A percentile compares a stretch with the other conserved stretches of the same genome.
These are phyloP conservation scores for Articulospora tetracladia DNA, from an alignment of 495 filamentous ascomycete genomes.

Conservation along the genomic window DNA sequence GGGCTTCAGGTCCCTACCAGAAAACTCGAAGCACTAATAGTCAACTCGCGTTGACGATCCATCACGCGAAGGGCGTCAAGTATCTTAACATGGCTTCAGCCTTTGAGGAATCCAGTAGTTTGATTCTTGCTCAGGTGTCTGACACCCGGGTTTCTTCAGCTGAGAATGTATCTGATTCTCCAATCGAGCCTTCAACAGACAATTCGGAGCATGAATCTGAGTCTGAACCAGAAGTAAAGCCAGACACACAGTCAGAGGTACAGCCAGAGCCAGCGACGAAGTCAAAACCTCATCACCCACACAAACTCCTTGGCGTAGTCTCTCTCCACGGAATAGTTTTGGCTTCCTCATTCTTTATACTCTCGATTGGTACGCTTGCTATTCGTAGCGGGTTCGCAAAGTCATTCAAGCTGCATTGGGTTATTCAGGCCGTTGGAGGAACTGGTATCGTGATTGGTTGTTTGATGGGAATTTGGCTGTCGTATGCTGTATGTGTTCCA, in stretches of 20 bases:
- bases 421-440: slow-evolving; percentile 3
- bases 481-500: neutral
- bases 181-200: neutral
- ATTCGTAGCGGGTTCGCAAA: slow-evolving; percentile 8
- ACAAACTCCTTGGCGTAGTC: slow-evolving; percentile 4
- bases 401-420: slow-evolving; percentile 13
- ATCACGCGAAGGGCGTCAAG: neutral
- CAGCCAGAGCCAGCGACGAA: neutral
- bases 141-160: neutral
- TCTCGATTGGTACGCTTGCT: slow-evolving; percentile 1
- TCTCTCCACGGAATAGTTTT: slow-evolving; percentile 11
- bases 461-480: slow-evolving; percentile 5
- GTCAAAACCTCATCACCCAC: slow-evolving; percentile 2
- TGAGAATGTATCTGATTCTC: neutral
- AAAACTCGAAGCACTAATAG: neutral
- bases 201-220: neutral
- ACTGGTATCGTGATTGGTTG: slow-evolving; percentile 5
- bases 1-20: slow-evolving; percentile 4
- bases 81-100: slow-evolving; percentile 61
- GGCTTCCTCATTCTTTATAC: neutral
- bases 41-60: neutral
- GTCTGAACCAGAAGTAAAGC: neutral
- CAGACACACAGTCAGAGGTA: too few species aligned
- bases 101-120: slow-evolving; percentile 51
- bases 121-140: slow-evolving; percentile 18